Evolutionary conservation across 164 flowering plant species (phyloP).

Genomic region (Protea cynaroides): DNA sequence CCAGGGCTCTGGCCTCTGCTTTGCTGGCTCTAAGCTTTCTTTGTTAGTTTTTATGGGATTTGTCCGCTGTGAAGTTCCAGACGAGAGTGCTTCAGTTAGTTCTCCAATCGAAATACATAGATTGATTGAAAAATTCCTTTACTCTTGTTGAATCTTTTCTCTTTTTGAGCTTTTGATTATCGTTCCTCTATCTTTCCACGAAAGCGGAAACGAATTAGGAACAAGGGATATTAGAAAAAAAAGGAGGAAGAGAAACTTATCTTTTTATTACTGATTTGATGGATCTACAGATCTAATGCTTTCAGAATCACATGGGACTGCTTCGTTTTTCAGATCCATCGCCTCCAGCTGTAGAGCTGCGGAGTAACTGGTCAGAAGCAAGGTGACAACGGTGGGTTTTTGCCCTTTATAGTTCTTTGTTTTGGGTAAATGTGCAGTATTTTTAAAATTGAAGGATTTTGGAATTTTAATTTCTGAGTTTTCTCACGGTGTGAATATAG

Average conservation of each 20-base stretch:
- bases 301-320: constrained; percentile 8
- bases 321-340: constrained; percentile 16
- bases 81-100: constrained; percentile 7
- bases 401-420: not conserved
- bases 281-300: constrained; percentile 1
- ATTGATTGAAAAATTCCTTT: constrained; percentile 4
- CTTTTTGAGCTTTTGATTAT: not conserved
- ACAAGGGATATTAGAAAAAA: not conserved
- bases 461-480: constrained; percentile 9
- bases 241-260: not conserved
- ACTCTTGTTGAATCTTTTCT: not conserved
- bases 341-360: constrained; percentile 10
- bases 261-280: not conserved
- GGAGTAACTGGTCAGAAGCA: constrained; percentile 4
- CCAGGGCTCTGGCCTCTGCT: constrained; percentile 13
- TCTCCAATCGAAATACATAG: not conserved
- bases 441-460: not conserved
- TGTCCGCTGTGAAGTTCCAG: constrained; percentile 14
- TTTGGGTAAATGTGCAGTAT: not conserved
- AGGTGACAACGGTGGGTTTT: constrained; percentile 6
- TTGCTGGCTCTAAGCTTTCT: constrained; percentile 21
- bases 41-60: constrained; percentile 17
- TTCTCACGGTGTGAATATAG: not conserved
- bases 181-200: not conserved
- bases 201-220: too few relatives aligned